Conservation (phyloP, 345 rosid species). For the Pugionium cornutum region DNA sequence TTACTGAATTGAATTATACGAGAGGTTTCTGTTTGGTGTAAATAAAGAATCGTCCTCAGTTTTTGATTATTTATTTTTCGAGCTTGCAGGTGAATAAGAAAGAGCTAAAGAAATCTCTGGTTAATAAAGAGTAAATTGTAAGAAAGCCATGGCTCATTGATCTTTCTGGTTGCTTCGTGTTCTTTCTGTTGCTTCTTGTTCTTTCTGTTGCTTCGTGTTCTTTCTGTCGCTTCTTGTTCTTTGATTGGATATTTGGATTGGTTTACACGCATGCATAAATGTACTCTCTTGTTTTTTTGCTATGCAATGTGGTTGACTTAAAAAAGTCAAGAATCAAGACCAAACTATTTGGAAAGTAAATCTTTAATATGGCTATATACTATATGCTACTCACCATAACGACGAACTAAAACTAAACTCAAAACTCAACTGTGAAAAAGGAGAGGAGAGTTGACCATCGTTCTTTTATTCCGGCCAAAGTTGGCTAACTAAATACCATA, state of each 20-base stretch:
- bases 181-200: too few species aligned
- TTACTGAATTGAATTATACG: neutral
- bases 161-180: neutral
- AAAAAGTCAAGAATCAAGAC: conserved; percentile 8
- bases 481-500: too few species aligned
- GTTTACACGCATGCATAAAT: neutral
- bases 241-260: neutral
- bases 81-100: conserved; percentile 83
- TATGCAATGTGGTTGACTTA: neutral
- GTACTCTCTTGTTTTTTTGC: neutral
- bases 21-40: conserved; percentile 13
- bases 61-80: neutral
- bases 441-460: too few species aligned
- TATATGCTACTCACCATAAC: too few species aligned
- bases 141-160: conserved; percentile 7
- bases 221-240: neutral
- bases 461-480: too few species aligned
- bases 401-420: too few species aligned
- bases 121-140: conserved; percentile 39
- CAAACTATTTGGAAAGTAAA: conserved; percentile 19
- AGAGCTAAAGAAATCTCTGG: conserved; percentile 71
- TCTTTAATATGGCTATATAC: neutral
- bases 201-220: too few species aligned
- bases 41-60: conserved; percentile 14
- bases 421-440: too few species aligned